Conservation (phyloP, 73 alveolate genomes). For the Breviolum minutum region DNA sequence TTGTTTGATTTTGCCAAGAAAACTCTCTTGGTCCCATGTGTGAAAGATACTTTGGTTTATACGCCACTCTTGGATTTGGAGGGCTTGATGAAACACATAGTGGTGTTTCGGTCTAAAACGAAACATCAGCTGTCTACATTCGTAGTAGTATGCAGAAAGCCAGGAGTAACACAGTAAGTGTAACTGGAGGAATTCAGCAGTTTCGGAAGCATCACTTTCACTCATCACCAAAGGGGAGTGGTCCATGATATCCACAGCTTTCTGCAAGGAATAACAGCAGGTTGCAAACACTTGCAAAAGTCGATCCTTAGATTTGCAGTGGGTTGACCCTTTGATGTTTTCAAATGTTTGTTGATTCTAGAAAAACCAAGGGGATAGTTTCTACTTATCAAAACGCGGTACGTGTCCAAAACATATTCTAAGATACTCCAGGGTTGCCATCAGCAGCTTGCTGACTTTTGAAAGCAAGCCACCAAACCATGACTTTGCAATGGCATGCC, state of each 20-base stretch:
- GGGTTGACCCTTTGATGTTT: no score
- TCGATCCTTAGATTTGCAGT: neutral
- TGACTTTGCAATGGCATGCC: conserved; percentile 1
- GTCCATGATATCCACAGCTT: neutral
- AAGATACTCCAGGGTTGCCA: neutral
- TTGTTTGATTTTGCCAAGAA: conserved; percentile 1
- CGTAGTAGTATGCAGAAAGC: neutral
- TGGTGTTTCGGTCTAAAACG: neutral
- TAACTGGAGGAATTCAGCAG: neutral
- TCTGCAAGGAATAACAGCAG: neutral
- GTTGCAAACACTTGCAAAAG: conserved; percentile 8
- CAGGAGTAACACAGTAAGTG: neutral
- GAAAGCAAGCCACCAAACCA: conserved; percentile 3
- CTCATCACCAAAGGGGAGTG: neutral
- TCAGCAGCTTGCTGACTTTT: neutral
- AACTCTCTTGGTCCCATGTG: conserved; percentile 3
- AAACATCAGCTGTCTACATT: neutral
- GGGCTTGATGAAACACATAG: neutral
- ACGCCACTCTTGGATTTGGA: neutral
- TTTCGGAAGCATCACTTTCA: neutral
- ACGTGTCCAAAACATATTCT: no score
- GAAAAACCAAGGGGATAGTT: no score
- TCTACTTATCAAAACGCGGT: no score
- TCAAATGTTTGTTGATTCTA: no score
- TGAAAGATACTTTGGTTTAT: neutral